Percentiles rank a stretch among this genome's conserved stretches.
Conservation (phyloP, 106 monocot species). For the Dioscorea dumetorum region DNA sequence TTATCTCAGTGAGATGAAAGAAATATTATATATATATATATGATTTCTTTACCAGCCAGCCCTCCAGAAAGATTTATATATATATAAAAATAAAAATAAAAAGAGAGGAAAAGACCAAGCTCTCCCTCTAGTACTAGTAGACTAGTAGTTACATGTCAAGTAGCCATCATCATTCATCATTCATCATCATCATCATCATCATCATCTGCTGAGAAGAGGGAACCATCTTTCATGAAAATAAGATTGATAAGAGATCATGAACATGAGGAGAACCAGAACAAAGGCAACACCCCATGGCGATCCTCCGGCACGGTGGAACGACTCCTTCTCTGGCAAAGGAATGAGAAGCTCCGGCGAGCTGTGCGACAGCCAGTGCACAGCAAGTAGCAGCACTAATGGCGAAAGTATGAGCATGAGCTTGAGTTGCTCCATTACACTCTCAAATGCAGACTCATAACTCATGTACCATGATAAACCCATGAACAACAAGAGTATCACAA, state of each 20-base stretch:
- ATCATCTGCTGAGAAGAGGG: constrained; percentile 32
- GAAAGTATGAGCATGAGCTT: constrained; percentile 29
- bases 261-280: constrained; percentile 39
- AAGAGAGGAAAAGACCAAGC: no score
- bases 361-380: constrained; percentile 27
- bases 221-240: constrained; percentile 55
- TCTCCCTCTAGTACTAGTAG: no score
- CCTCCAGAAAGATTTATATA: no score
- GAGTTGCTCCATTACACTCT: constrained; percentile 32
- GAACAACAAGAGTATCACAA: constrained; percentile 37
- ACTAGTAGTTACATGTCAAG: no score
- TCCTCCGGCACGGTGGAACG: constrained; percentile 41
- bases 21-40: no score
- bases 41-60: no score
- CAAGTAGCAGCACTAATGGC: constrained; percentile 49
- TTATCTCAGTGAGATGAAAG: no score
- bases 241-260: constrained; percentile 63
- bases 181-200: neutral
- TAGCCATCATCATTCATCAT: no score
- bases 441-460: constrained; percentile 45
- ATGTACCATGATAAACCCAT: constrained; percentile 51
- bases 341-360: constrained; percentile 13
- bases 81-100: no score
- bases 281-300: constrained; percentile 68
- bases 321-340: constrained; percentile 22